Conservation (phyloP, 345 rosid species). For the Zanthoxylum bungeanum region DNA sequence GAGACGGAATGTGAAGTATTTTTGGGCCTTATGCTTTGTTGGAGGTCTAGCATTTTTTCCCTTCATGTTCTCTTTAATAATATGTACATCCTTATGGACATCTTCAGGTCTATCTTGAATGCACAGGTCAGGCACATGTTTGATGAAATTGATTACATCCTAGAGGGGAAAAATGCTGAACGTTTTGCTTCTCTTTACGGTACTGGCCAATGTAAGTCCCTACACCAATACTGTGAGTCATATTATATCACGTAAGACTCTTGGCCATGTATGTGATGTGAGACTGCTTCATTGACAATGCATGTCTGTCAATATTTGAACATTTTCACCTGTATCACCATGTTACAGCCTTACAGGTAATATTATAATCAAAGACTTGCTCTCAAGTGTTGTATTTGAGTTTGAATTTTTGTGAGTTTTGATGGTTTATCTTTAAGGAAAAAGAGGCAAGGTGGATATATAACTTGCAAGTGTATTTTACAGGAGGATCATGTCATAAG, state of each 20-base stretch:
- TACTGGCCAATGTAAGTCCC: slow-evolving; percentile 46
- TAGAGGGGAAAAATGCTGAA: slow-evolving; percentile 93
- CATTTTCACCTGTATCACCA: background rate
- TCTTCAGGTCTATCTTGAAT: slow-evolving; percentile 52
- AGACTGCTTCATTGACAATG: slow-evolving; percentile 1
- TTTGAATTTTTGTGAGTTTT: background rate
- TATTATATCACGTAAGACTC: background rate
- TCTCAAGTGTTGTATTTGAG: background rate
- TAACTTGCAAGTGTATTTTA: background rate
- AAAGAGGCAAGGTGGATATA: background rate
- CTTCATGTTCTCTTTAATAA: slow-evolving; percentile 19
- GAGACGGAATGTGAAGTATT: background rate
- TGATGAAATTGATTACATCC: slow-evolving; percentile 87
- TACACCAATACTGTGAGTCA: background rate
- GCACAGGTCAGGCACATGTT: slow-evolving; percentile 99
- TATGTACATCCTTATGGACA: slow-evolving; percentile 35
- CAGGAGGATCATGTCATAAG: background rate
- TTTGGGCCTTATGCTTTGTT: background rate
- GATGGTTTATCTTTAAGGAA: background rate
- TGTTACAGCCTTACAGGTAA: too few species aligned
- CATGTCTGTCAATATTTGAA: background rate
- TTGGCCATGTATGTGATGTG: background rate
- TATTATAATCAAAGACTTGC: too few species aligned
- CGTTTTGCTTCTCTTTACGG: slow-evolving; percentile 82
- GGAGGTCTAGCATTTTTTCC: background rate